Conservation (phyloP, 139 green algal genomes). For the Chlamydomonas incerta region DNA sequence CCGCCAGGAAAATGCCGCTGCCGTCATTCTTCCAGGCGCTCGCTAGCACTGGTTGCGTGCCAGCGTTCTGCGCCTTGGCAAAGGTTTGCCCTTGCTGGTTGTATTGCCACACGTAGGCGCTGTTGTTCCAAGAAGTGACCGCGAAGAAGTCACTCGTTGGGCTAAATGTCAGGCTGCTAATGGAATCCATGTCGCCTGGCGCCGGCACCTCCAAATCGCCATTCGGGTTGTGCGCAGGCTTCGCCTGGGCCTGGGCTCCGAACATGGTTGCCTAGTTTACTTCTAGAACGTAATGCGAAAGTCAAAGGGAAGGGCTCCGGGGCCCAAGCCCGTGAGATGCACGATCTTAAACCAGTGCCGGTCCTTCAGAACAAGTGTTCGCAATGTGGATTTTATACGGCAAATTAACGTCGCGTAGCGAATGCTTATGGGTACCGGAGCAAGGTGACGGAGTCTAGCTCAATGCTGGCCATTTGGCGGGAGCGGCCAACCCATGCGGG, state of each 20-base stretch:
- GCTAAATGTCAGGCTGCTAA: slow-evolving; percentile 90
- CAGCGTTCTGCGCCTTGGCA: slow-evolving; percentile 85
- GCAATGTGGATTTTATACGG: too few species aligned
- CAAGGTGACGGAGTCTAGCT: too few species aligned
- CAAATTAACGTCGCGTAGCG: too few species aligned
- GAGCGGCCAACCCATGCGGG: too few species aligned
- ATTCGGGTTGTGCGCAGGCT: slow-evolving; percentile 78
- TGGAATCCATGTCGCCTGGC: slow-evolving; percentile 76
- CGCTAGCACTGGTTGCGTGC: slow-evolving; percentile 89
- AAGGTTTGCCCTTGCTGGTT: slow-evolving; percentile 70
- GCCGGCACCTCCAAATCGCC: slow-evolving; percentile 79
- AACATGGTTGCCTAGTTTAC: slow-evolving; percentile 55
- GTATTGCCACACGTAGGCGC: slow-evolving; percentile 73
- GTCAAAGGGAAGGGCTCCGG: too few species aligned
- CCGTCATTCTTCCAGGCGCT: slow-evolving; percentile 90
- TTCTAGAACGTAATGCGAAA: too few species aligned
- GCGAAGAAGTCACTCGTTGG: slow-evolving; percentile 86
- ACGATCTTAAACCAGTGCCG: too few species aligned
- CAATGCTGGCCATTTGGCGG: too few species aligned
- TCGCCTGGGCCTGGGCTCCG: slow-evolving; percentile 31
- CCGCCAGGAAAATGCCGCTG: slow-evolving; percentile 66
- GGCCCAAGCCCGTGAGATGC: too few species aligned
- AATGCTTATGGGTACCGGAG: too few species aligned
- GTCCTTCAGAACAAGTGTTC: too few species aligned
- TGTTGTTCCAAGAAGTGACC: slow-evolving; percentile 92